phyloP scores from a whole-genome alignment of 2,329 filamentous ascomycete species.

The Dactylonectria estremocensis region DNA sequence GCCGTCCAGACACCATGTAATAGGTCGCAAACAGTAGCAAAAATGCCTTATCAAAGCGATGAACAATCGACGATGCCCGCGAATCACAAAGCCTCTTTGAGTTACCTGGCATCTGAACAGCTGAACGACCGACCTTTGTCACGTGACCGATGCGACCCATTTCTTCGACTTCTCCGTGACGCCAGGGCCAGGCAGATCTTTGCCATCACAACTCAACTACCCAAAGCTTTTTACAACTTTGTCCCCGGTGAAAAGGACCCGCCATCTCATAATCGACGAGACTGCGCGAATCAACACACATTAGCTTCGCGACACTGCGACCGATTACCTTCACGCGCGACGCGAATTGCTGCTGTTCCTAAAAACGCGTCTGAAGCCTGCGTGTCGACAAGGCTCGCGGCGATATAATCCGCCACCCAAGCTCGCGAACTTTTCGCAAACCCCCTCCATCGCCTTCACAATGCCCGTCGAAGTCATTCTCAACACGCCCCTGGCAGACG shows the following conservation, averaged over 20 bases:
- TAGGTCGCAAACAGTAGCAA: neutral
- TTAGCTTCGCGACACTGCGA: slow-evolving; percentile 36
- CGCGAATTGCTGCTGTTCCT: slow-evolving; percentile 43
- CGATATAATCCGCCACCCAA: slow-evolving; percentile 43
- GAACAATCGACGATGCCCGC: slow-evolving; percentile 22
- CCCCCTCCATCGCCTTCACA: slow-evolving; percentile 47
- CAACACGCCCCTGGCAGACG: slow-evolving; percentile 87
- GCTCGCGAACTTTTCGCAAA: slow-evolving; percentile 24
- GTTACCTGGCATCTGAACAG: slow-evolving; percentile 5
- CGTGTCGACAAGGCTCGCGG: slow-evolving; percentile 37
- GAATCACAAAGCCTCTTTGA: slow-evolving; percentile 24
- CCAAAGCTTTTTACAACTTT: slow-evolving; percentile 41
- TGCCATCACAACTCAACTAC: slow-evolving; percentile 46
- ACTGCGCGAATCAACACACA: slow-evolving; percentile 32
- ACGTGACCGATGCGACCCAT: slow-evolving; percentile 51
- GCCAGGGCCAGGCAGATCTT: slow-evolving; percentile 45
- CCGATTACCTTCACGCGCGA: slow-evolving; percentile 39
- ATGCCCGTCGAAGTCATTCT: slow-evolving; percentile 87
- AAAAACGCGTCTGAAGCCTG: slow-evolving; percentile 43
- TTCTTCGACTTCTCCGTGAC: slow-evolving; percentile 47
- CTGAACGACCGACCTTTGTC: slow-evolving; percentile 39
- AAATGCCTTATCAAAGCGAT: slow-evolving; percentile 18
- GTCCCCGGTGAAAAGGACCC: slow-evolving; percentile 35
- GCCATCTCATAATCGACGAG: slow-evolving; percentile 30
- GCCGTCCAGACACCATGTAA: slow-evolving; percentile 1